Conservation (phyloP, 257 asterid species). For the Nicotiana paniculata region DNA sequence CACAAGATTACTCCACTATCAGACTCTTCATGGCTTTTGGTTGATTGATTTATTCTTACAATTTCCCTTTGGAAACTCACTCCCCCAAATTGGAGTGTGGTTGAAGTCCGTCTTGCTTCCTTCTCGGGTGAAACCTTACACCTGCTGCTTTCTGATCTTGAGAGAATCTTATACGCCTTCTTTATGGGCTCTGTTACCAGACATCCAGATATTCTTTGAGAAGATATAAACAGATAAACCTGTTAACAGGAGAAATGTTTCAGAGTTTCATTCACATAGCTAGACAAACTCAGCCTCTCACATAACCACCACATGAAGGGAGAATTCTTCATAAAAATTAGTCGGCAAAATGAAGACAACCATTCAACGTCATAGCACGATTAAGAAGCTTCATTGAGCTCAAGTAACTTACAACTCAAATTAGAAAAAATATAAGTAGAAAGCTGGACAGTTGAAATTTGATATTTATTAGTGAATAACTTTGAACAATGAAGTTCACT, state of each 20-base stretch:
- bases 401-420: neutral
- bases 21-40: conserved; percentile 16
- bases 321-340: neutral
- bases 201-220: conserved; percentile 65
- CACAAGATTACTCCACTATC: conserved; percentile 51
- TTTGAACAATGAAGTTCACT: neutral
- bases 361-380: neutral
- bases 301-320: neutral
- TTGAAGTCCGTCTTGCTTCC: conserved; percentile 27
- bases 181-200: conserved; percentile 57
- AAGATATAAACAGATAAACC: conserved; percentile 64
- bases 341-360: neutral
- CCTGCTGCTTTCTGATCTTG: conserved; percentile 23
- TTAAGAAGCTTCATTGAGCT: neutral
- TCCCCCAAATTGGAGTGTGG: conserved; percentile 59
- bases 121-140: conserved; percentile 12
- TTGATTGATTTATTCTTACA: conserved; percentile 30
- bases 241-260: conserved; percentile 18
- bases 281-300: neutral
- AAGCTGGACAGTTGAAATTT: neutral
- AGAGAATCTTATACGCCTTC: conserved; percentile 45
- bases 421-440: neutral
- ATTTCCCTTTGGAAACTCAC: conserved; percentile 59
- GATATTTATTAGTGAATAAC: neutral
- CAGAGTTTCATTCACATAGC: neutral